phyloP scores from a whole-genome alignment of 2,329 filamentous ascomycete species.

The Exophiala mesophila region DNA sequence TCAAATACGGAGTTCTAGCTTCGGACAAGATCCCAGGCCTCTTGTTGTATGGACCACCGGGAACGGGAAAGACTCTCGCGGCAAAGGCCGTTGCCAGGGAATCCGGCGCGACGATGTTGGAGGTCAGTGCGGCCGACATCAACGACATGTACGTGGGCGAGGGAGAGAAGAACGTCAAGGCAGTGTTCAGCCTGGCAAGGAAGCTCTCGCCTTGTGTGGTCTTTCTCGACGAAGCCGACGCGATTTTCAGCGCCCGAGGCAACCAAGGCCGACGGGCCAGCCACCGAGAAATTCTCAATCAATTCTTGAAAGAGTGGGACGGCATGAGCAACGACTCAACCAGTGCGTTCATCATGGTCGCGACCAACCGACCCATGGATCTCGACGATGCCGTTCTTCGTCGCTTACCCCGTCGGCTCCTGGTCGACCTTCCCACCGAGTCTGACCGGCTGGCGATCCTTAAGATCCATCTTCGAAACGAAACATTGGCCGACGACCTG shows the following conservation, averaged over 20 bases:
- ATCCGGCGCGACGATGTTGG: constrained; percentile 65
- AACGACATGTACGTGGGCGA: constrained; percentile 97
- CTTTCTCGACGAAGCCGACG: constrained; percentile 95
- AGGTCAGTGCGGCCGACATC: constrained; percentile 84
- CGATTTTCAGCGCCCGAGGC: constrained; percentile 75
- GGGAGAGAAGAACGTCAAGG: constrained; percentile 90
- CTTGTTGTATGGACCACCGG: constrained; percentile 79
- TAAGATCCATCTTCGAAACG: constrained; percentile 46
- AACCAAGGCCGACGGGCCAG: constrained; percentile 59
- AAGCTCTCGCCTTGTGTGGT: constrained; percentile 89
- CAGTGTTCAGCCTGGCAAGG: constrained; percentile 84
- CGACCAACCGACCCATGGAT: constrained; percentile 92
- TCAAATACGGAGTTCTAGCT: constrained; percentile 87
- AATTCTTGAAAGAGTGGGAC: constrained; percentile 96
- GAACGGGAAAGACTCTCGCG: constrained; percentile 59
- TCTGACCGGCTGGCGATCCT: constrained; percentile 45
- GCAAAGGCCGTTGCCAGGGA: constrained; percentile 63
- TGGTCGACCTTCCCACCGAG: constrained; percentile 46
- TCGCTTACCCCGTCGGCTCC: constrained; percentile 45
- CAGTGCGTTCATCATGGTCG: constrained; percentile 90
- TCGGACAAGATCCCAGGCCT: constrained; percentile 87
- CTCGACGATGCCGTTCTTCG: constrained; percentile 62
- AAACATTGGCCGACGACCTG: constrained; percentile 39
- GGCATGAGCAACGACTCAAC: constrained; percentile 70
- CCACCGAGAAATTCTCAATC: constrained; percentile 88